Percentiles rank a stretch among this genome's conserved stretches.
Conservation (phyloP, 225 moss, liverwort and hornwort genomes). For the Neckera pumila region DNA sequence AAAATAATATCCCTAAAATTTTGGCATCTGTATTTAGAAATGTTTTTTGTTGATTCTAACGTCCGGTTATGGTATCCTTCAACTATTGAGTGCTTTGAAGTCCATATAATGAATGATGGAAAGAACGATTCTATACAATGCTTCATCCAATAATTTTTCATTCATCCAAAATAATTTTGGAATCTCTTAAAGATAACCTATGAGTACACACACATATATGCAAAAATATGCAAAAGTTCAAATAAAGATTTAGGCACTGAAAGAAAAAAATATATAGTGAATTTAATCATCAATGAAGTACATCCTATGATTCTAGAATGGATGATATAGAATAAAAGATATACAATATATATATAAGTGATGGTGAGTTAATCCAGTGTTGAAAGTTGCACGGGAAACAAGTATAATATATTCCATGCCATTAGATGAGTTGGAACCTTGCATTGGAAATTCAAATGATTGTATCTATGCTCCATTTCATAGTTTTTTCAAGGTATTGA, state of each 20-base stretch:
- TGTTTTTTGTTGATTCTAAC: background rate
- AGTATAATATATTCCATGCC: background rate
- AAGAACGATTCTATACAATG: accelerated
- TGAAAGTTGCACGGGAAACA: background rate
- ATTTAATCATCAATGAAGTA: background rate
- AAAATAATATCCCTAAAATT: background rate
- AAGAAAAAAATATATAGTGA: background rate
- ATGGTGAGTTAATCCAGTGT: background rate
- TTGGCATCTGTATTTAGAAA: background rate
- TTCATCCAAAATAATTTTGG: background rate
- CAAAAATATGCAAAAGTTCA: background rate
- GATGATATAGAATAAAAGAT: too few species aligned
- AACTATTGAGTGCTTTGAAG: background rate
- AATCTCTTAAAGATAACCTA: background rate
- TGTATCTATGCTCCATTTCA: background rate
- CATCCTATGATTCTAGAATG: background rate
- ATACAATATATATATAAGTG: too few species aligned
- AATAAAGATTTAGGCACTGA: too few species aligned
- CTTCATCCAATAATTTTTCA: background rate
- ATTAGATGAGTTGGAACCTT: background rate
- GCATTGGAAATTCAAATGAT: background rate
- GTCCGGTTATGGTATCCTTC: accelerated
- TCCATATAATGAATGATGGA: background rate
- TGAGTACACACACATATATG: background rate
- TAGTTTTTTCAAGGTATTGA: background rate